phyloP scores from a whole-genome alignment of 108 stramenopile genomes.

The Conticribra weissflogii region DNA sequence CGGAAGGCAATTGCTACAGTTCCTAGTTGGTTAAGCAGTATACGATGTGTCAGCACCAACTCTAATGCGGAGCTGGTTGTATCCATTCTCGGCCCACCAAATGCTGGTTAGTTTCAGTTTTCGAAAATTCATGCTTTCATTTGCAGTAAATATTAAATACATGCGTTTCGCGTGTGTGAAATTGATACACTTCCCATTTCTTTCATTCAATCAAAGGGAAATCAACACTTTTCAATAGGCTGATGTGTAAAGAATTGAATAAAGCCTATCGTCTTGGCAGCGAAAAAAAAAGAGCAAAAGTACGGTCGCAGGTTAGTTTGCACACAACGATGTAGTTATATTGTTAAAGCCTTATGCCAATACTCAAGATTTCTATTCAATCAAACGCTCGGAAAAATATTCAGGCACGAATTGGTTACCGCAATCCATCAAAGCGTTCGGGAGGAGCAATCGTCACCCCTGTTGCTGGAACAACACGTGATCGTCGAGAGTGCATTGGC shows the following conservation, averaged over 20 bases:
- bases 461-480: conserved; percentile 88
- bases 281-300: conserved; percentile 38
- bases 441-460: conserved; percentile 88
- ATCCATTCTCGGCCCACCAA: conserved; percentile 87
- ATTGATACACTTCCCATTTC: too few relatives aligned
- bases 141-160: too few relatives aligned
- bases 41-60: conserved; percentile 29
- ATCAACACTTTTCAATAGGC: conserved; percentile 85
- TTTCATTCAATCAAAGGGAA: conserved; percentile 44
- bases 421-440: conserved; percentile 40
- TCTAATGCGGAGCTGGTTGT: conserved; percentile 52
- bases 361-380: conserved; percentile 8
- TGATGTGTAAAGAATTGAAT: conserved; percentile 81
- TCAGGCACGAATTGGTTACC: conserved; percentile 41
- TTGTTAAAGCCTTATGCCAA: too few relatives aligned
- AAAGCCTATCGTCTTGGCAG: conserved; percentile 62
- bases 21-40: too few relatives aligned
- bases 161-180: too few relatives aligned
- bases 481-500: conserved; percentile 83
- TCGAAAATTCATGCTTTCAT: too few relatives aligned
- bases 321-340: too few relatives aligned
- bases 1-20: too few relatives aligned
- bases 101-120: conserved; percentile 69
- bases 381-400: not conserved
- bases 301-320: conserved; percentile 37